Conservation (phyloP, 176 grass and related monocot genomes). For the Oryza nivara region DNA sequence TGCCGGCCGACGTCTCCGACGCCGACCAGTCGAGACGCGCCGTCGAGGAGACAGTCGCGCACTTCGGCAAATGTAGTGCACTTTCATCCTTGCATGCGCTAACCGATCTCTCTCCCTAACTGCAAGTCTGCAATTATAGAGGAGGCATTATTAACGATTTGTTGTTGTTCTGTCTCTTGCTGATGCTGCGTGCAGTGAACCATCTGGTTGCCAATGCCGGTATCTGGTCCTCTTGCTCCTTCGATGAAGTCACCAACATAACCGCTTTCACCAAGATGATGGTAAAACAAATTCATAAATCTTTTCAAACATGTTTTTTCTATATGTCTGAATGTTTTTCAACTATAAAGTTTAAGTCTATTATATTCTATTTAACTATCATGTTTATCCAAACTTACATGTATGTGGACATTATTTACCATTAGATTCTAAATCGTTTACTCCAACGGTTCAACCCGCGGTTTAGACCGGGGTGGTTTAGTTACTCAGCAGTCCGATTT, state of each 20-base stretch:
- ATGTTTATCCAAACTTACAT: too few species aligned
- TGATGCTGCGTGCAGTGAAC: slow-evolving; percentile 50
- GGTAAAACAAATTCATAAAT: slow-evolving; percentile 21
- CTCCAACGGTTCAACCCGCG: too few species aligned
- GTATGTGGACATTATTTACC: too few species aligned
- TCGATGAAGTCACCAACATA: slow-evolving; percentile 67
- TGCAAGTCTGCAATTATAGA: neutral
- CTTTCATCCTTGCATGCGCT: too few species aligned
- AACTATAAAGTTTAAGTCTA: too few species aligned
- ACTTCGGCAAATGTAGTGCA: slow-evolving; percentile 60
- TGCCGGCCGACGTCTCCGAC: slow-evolving; percentile 58
- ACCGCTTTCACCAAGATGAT: slow-evolving; percentile 57
- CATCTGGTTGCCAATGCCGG: slow-evolving; percentile 77
- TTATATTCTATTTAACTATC: too few species aligned
- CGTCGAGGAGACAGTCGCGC: slow-evolving; percentile 57
- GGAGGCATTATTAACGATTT: neutral
- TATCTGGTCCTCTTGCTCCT: slow-evolving; percentile 51
- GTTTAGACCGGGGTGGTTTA: too few species aligned
- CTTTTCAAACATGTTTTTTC: too few species aligned
- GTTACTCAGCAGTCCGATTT: too few species aligned
- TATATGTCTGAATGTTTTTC: too few species aligned
- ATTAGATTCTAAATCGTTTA: too few species aligned
- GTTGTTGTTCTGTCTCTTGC: neutral
- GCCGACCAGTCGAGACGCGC: slow-evolving; percentile 41
- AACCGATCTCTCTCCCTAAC: neutral